Conservation (phyloP, 2,329 filamentous ascomycete genomes). For the Hypoxylon sp. region DNA sequence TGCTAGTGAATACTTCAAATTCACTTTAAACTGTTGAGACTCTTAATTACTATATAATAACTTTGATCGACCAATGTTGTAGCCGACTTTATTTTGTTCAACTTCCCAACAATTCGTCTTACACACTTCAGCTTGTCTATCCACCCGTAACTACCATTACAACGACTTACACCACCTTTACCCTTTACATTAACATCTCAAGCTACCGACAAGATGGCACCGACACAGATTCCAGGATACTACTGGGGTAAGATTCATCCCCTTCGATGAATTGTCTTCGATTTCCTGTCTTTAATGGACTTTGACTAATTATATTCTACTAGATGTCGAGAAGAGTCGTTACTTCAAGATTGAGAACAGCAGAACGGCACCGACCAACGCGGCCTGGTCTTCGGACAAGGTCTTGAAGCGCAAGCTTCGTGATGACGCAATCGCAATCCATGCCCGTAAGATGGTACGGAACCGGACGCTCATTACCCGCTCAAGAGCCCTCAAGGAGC, state of each 20-base stretch:
- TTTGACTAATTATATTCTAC: not conserved
- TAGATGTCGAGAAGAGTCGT: constrained; percentile 66
- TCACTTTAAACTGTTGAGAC: too few species aligned
- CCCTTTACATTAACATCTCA: not conserved
- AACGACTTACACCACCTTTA: not conserved
- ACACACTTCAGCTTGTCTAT: too few species aligned
- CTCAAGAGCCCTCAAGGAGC: constrained; percentile 43
- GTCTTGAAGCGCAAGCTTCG: constrained; percentile 65
- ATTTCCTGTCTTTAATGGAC: not conserved
- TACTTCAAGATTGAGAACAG: constrained; percentile 74
- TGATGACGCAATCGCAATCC: constrained; percentile 49
- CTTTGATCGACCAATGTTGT: too few species aligned
- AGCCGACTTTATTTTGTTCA: too few species aligned
- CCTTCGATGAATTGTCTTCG: not conserved
- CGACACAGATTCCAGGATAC: constrained; percentile 58
- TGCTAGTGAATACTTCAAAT: too few species aligned
- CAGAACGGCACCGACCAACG: constrained; percentile 58
- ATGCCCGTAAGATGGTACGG: constrained; percentile 42
- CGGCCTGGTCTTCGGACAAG: constrained; percentile 64
- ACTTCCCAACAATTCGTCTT: too few species aligned
- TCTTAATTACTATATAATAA: not conserved
- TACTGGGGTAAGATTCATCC: constrained; percentile 57
- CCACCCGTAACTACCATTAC: not conserved
- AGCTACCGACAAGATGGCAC: constrained; percentile 25
- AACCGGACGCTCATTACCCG: constrained; percentile 52